phyloP scores from a whole-genome alignment of 1,139 yeast species.

The Saccharomyces hybrid region DNA sequence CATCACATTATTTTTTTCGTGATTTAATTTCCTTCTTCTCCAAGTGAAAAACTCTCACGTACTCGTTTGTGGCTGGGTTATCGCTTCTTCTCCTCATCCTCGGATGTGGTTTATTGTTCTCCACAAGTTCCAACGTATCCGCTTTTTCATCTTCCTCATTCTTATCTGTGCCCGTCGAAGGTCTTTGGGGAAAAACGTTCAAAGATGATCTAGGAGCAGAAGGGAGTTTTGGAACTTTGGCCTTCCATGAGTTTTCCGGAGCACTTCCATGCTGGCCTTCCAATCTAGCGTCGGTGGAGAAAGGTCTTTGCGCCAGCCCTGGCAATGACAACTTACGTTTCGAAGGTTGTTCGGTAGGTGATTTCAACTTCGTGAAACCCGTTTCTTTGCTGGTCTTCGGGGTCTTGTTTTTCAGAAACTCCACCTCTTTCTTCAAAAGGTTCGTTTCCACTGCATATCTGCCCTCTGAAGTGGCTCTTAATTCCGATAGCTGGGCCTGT shows the following conservation, averaged over 20 bases:
- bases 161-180: not conserved
- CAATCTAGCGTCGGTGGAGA: not conserved
- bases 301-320: not conserved
- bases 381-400: slow-evolving; percentile 1
- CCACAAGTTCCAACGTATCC: slow-evolving; percentile 18
- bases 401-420: slow-evolving; percentile 17
- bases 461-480: slow-evolving; percentile 19
- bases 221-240: not conserved
- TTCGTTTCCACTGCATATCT: slow-evolving; percentile 22
- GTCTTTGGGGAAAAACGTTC: not conserved
- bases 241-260: not conserved
- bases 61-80: slow-evolving; percentile 25
- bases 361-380: not conserved
- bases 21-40: slow-evolving; percentile 11
- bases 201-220: not conserved
- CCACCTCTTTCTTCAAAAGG: slow-evolving; percentile 22
- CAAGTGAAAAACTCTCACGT: slow-evolving; percentile 28
- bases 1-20: not conserved
- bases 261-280: not conserved
- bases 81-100: slow-evolving; percentile 27
- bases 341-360: not conserved
- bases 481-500: slow-evolving; percentile 26
- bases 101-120: slow-evolving; percentile 28
- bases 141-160: not conserved
- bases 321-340: not conserved